Percentiles rank a stretch among this genome's conserved stretches.
phyloP scores from a whole-genome alignment of 805 yeast species.

The Kuraishia capsulata region DNA sequence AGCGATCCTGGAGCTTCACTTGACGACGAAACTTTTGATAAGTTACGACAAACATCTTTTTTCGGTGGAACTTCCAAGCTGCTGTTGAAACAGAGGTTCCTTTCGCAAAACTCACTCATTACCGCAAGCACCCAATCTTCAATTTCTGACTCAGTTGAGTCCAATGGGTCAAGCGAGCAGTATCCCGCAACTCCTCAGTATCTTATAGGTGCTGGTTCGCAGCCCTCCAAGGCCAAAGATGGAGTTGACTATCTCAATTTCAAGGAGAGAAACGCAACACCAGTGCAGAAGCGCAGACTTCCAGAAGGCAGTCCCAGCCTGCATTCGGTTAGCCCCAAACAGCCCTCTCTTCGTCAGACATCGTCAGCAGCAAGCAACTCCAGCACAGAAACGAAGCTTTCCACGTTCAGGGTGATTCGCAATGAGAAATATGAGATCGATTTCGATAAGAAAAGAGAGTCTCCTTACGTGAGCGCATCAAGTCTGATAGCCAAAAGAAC shows the following conservation, averaged over 20 bases:
- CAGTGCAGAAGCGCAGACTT: not conserved
- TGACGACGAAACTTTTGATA: constrained; percentile 36
- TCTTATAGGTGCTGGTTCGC: constrained; percentile 30
- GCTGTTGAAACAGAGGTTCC: constrained; percentile 8
- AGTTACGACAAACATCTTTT: constrained; percentile 25
- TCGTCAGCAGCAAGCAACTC: constrained; percentile 13
- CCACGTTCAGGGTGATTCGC: constrained; percentile 60
- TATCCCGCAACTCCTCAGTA: constrained; percentile 69
- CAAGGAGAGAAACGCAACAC: constrained; percentile 26
- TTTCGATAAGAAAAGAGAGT: constrained; percentile 68
- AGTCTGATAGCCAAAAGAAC: constrained; percentile 59
- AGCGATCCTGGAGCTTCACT: constrained; percentile 48
- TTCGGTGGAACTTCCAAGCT: constrained; percentile 15
- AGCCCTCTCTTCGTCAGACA: constrained; percentile 4
- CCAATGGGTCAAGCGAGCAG: constrained; percentile 29
- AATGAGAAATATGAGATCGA: constrained; percentile 67
- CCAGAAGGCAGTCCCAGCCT: not conserved
- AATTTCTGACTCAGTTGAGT: constrained; percentile 44
- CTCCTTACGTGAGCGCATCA: constrained; percentile 54
- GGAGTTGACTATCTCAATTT: constrained; percentile 46
- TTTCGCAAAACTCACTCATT: constrained; percentile 4
- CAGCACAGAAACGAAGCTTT: constrained; percentile 9
- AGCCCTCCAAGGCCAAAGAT: constrained; percentile 18
- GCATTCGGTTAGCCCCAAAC: not conserved
- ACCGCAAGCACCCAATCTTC: constrained; percentile 42